Evolutionary conservation across 805 yeast genomes (phyloP).

Genomic region (Brettanomyces naardenensis): DNA sequence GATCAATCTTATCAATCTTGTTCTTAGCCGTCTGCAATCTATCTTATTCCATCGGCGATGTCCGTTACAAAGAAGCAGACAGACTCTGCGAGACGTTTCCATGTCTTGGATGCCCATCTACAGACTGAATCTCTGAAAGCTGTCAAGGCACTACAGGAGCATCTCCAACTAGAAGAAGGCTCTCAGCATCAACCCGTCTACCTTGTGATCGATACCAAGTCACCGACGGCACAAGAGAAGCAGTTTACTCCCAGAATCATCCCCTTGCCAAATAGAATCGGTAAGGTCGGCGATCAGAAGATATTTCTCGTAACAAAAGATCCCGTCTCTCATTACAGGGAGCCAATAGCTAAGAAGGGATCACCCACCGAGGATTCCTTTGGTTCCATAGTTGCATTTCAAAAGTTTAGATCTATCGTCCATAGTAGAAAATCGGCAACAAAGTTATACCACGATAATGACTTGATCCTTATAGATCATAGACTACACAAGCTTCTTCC

Average conservation of each 20-base stretch:
- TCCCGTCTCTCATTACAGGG: conserved; percentile 52
- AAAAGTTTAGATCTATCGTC: conserved; percentile 42
- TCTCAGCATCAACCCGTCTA: conserved; percentile 24
- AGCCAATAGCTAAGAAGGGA: conserved; percentile 37
- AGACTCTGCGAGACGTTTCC: too few species aligned
- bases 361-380: conserved; percentile 55
- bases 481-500: conserved; percentile 58
- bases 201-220: conserved; percentile 40
- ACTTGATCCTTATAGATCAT: conserved; percentile 61
- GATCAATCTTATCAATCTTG: too few species aligned
- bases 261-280: conserved; percentile 47
- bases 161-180: conserved; percentile 15
- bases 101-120: conserved; percentile 9
- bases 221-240: conserved; percentile 36
- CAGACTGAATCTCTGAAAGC: conserved; percentile 17
- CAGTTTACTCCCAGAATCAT: conserved; percentile 52
- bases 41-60: too few species aligned
- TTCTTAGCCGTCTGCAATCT: too few species aligned
- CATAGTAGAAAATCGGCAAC: conserved; percentile 36
- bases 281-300: conserved; percentile 38
- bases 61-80: too few species aligned
- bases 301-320: conserved; percentile 66
- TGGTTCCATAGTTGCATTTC: conserved; percentile 51
- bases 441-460: conserved; percentile 51
- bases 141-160: conserved; percentile 24